Conservation (phyloP, 371 early-diverging fungal genomes). For the Polyrhizophydium stewartii region DNA sequence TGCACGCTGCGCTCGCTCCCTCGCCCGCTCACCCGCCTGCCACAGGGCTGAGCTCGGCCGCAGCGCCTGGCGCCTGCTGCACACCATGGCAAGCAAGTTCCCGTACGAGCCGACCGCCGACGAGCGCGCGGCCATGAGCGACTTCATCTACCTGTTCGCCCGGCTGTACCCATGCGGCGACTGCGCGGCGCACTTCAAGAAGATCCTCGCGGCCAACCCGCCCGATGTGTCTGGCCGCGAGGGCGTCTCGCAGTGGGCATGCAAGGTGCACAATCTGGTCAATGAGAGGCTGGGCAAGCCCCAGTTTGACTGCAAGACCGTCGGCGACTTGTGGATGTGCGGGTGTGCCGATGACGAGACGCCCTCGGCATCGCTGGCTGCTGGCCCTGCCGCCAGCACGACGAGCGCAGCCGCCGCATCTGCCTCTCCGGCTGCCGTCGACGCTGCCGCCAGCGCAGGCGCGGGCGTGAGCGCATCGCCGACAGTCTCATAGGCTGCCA, state of each 20-base stretch:
- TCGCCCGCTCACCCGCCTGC: not conserved
- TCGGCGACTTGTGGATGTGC: slow-evolving; percentile 86
- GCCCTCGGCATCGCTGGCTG: too few species aligned
- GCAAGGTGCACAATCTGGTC: slow-evolving; percentile 94
- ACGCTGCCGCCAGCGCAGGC: too few species aligned
- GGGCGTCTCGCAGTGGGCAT: slow-evolving; percentile 88
- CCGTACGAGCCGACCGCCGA: slow-evolving; percentile 80
- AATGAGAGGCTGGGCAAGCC: slow-evolving; percentile 87
- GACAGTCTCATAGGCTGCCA: too few species aligned
- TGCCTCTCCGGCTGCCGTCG: too few species aligned
- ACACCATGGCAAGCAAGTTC: slow-evolving; percentile 94
- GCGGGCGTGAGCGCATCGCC: too few species aligned
- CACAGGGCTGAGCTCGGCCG: slow-evolving; percentile 80
- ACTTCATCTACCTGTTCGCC: slow-evolving; percentile 81
- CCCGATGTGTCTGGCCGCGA: slow-evolving; percentile 66
- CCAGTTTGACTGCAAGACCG: slow-evolving; percentile 80
- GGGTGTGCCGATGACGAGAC: slow-evolving; percentile 73
- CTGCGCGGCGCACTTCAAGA: slow-evolving; percentile 88
- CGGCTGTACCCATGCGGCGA: slow-evolving; percentile 97
- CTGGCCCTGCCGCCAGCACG: too few species aligned
- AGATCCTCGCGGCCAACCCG: slow-evolving; percentile 75
- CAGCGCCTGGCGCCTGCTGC: slow-evolving; percentile 83
- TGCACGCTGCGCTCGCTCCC: slow-evolving; percentile 17
- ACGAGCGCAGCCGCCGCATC: too few species aligned
- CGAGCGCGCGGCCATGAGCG: slow-evolving; percentile 72